Conservation (phyloP, 768 basidiomycete species). For the Dioszegia aurantiaca region DNA sequence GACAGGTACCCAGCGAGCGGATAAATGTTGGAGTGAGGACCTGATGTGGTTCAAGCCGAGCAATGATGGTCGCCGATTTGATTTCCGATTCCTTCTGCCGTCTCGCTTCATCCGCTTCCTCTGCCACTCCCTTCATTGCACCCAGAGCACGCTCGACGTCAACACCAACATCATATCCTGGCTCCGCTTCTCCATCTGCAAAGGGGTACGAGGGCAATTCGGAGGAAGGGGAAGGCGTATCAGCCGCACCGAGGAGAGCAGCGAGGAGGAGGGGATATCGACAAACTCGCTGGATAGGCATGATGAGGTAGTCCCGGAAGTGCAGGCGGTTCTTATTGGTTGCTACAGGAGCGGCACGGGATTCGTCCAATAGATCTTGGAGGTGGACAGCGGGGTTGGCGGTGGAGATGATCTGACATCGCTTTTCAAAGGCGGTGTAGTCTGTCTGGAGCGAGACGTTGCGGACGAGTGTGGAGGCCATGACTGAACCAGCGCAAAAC, state of each 20-base stretch:
- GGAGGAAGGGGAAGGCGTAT: conserved; percentile 14
- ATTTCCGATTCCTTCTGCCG: conserved; percentile 63
- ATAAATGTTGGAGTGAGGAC: conserved; percentile 50
- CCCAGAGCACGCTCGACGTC: conserved; percentile 55
- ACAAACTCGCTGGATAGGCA: conserved; percentile 94
- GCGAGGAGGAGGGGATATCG: conserved; percentile 87
- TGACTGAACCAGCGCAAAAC: conserved; percentile 82
- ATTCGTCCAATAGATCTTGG: conserved; percentile 44
- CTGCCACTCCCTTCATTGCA: conserved; percentile 73
- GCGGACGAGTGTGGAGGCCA: conserved; percentile 72
- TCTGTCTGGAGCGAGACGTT: conserved; percentile 67
- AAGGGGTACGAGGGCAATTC: conserved; percentile 6
- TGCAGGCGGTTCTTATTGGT: conserved; percentile 47
- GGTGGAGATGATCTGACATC: conserved; percentile 62
- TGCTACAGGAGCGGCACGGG: conserved; percentile 14
- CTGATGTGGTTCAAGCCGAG: conserved; percentile 59
- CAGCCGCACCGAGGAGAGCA: conserved; percentile 57
- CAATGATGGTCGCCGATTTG: conserved; percentile 67
- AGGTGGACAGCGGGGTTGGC: conserved; percentile 34
- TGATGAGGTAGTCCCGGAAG: conserved; percentile 83
- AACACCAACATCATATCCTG: conserved; percentile 37
- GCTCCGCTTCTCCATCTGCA: conserved; percentile 9
- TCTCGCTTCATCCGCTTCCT: conserved; percentile 76
- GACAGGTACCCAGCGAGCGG: conserved; percentile 71
- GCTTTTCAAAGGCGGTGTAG: conserved; percentile 80